Percentiles rank a stretch among this genome's conserved stretches.
Evolutionary conservation across 2,329 filamentous ascomycete genomes (phyloP).

Genomic region (Cadophora malorum): DNA sequence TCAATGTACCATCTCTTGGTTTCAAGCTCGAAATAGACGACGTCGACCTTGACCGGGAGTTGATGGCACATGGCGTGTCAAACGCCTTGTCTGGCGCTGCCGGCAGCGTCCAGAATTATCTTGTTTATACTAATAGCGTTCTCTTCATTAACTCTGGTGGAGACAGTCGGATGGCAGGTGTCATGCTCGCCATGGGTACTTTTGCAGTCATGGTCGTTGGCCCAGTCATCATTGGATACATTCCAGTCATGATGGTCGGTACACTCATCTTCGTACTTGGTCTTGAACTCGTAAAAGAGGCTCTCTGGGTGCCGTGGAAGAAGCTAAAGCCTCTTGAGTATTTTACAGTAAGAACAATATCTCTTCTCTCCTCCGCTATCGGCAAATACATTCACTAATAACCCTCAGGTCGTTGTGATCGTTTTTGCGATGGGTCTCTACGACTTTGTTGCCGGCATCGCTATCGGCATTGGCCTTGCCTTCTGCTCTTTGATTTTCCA

Average conservation of each 20-base stretch:
- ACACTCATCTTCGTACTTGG: slow-evolving; percentile 94
- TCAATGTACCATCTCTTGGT: slow-evolving; percentile 94
- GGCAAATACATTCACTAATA: slow-evolving; percentile 36
- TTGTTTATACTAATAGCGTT: slow-evolving; percentile 97
- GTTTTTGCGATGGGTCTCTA: slow-evolving; percentile 96
- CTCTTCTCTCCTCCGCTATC: not conserved
- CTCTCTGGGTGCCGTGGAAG: slow-evolving; percentile 85
- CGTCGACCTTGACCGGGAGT: slow-evolving; percentile 85
- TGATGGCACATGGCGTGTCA: slow-evolving; percentile 91
- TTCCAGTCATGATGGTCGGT: slow-evolving; percentile 96
- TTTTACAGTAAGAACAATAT: slow-evolving; percentile 69
- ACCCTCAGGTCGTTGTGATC: slow-evolving; percentile 73
- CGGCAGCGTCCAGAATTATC: slow-evolving; percentile 94
- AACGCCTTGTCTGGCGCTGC: slow-evolving; percentile 87
- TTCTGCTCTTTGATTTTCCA: slow-evolving; percentile 92
- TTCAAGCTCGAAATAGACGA: slow-evolving; percentile 93
- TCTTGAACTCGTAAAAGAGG: slow-evolving; percentile 89
- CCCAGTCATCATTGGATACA: slow-evolving; percentile 87
- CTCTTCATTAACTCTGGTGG: slow-evolving; percentile 95
- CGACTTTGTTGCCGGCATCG: slow-evolving; percentile 94
- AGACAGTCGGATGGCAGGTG: slow-evolving; percentile 82
- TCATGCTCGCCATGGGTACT: slow-evolving; percentile 82
- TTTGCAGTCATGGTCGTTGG: slow-evolving; percentile 84
- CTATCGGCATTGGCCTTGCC: slow-evolving; percentile 88
- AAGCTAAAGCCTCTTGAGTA: slow-evolving; percentile 90